These are phyloP conservation scores for Aspergillus japonicus DNA, from an alignment of 2,329 filamentous ascomycete genomes.

Conservation along the genomic window DNA sequence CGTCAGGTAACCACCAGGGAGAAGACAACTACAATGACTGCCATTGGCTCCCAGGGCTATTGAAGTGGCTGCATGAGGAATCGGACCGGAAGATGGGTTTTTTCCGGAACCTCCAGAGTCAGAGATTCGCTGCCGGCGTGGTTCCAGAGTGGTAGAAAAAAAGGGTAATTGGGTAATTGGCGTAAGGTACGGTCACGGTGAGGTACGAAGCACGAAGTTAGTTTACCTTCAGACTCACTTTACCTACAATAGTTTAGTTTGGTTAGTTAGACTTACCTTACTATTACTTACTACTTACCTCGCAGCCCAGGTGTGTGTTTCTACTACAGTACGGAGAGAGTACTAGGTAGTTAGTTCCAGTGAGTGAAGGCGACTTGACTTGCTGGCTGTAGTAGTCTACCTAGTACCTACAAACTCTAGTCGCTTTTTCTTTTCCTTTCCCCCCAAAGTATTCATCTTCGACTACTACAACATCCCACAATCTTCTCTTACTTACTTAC, in stretches of 20 bases:
- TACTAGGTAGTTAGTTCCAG: not conserved
- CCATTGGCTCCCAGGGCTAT: slow-evolving; percentile 7
- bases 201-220: not conserved
- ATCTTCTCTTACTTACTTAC: not conserved
- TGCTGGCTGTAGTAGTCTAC: slow-evolving; percentile 7
- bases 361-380: slow-evolving; percentile 8
- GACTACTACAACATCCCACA: slow-evolving; percentile 5
- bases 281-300: slow-evolving; percentile 2
- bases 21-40: not conserved
- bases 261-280: too few relatives aligned
- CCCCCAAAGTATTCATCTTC: slow-evolving; percentile 3
- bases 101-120: slow-evolving; percentile 9
- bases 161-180: slow-evolving; percentile 9
- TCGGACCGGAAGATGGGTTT: slow-evolving; percentile 17
- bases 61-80: slow-evolving; percentile 9
- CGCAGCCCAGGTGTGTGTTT: not conserved
- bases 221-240: not conserved
- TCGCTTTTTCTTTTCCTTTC: slow-evolving; percentile 10
- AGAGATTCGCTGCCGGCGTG: slow-evolving; percentile 9
- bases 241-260: slow-evolving; percentile 2
- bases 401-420: slow-evolving; percentile 10
- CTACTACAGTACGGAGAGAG: not conserved
- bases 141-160: slow-evolving; percentile 12
- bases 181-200: slow-evolving; percentile 5
- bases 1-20: slow-evolving; percentile 1